These are phyloP conservation scores for Russula brevipes DNA, from an alignment of 768 basidiomycete species.

Conservation along the genomic window DNA sequence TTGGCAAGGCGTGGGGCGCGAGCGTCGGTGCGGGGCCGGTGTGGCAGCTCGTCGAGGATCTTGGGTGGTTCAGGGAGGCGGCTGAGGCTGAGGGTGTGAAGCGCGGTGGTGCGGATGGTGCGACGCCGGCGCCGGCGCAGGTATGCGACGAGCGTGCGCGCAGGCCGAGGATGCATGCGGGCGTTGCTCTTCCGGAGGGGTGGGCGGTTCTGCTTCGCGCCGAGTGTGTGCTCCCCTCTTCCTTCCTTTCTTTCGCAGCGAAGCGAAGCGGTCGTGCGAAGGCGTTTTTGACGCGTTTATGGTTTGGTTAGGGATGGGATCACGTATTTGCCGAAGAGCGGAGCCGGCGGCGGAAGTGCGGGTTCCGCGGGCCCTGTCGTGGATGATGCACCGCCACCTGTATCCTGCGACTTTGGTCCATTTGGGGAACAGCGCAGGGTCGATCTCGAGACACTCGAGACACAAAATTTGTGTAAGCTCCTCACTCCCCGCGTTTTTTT, in stretches of 20 bases:
- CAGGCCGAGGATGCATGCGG: slow-evolving; percentile 50
- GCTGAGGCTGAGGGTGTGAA: slow-evolving; percentile 36
- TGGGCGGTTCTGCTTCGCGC: slow-evolving; percentile 40
- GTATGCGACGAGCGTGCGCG: slow-evolving; percentile 7
- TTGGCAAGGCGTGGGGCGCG: slow-evolving; percentile 66
- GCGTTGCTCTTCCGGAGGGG: slow-evolving; percentile 40
- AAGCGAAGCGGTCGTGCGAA: neutral
- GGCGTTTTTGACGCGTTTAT: neutral
- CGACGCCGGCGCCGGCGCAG: neutral
- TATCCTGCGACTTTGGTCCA: slow-evolving; percentile 65
- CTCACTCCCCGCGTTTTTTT: slow-evolving; percentile 8
- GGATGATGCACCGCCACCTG: slow-evolving; percentile 44
- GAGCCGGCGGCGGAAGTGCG: slow-evolving; percentile 30
- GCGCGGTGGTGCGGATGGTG: slow-evolving; percentile 33
- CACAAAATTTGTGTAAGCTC: slow-evolving; percentile 53
- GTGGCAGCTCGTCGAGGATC: slow-evolving; percentile 76
- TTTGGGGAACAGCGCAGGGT: slow-evolving; percentile 46
- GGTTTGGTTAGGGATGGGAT: slow-evolving; percentile 50
- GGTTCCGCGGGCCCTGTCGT: slow-evolving; percentile 43
- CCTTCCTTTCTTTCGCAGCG: neutral
- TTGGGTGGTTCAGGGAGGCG: slow-evolving; percentile 69
- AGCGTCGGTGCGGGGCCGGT: slow-evolving; percentile 72
- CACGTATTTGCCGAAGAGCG: slow-evolving; percentile 55
- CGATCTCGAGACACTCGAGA: slow-evolving; percentile 51
- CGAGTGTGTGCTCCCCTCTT: slow-evolving; percentile 41